A percentile compares a stretch with the other conserved stretches of the same genome.
These are phyloP conservation scores for Tetracladium setigerum DNA, from an alignment of 495 filamentous ascomycete genomes.

Conservation along the genomic window DNA sequence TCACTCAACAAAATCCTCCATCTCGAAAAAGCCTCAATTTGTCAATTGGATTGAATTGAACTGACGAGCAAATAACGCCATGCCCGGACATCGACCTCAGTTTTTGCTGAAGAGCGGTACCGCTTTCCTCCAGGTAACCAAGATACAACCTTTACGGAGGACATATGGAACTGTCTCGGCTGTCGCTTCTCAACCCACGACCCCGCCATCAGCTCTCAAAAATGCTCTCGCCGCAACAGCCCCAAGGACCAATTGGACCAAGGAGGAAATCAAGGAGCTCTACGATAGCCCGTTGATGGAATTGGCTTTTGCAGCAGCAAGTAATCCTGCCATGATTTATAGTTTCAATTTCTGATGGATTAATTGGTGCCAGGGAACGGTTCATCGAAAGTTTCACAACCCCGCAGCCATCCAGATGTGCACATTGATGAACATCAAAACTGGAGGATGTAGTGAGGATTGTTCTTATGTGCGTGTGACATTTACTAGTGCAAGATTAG, in stretches of 20 bases:
- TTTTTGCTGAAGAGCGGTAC: conserved; percentile 4
- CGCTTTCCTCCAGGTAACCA: conserved; percentile 9
- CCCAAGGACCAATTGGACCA: conserved; percentile 67
- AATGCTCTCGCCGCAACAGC: conserved; percentile 48
- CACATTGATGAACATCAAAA: conserved; percentile 92
- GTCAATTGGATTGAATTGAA: conserved; percentile 1
- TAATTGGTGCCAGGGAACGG: conserved; percentile 43
- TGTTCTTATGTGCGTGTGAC: conserved; percentile 53
- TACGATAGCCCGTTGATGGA: conserved; percentile 74
- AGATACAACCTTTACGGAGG: conserved; percentile 3
- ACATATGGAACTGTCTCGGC: conserved; percentile 18
- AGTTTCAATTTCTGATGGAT: background rate
- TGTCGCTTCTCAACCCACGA: background rate
- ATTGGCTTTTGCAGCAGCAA: conserved; percentile 64
- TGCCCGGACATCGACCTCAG: conserved; percentile 13
- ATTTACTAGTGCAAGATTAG: no score
- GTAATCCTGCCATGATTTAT: conserved; percentile 15
- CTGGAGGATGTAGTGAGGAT: conserved; percentile 83
- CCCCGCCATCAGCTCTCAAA: conserved; percentile 20
- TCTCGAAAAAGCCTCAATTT: background rate
- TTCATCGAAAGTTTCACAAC: conserved; percentile 77
- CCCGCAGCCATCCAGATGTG: conserved; percentile 77
- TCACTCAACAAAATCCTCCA: background rate
- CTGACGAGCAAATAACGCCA: conserved; percentile 4
- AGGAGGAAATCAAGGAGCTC: conserved; percentile 65